Evolutionary conservation across 192 early-diverging fungal species (phyloP).

Genomic region (Chytriomyces sp.): DNA sequence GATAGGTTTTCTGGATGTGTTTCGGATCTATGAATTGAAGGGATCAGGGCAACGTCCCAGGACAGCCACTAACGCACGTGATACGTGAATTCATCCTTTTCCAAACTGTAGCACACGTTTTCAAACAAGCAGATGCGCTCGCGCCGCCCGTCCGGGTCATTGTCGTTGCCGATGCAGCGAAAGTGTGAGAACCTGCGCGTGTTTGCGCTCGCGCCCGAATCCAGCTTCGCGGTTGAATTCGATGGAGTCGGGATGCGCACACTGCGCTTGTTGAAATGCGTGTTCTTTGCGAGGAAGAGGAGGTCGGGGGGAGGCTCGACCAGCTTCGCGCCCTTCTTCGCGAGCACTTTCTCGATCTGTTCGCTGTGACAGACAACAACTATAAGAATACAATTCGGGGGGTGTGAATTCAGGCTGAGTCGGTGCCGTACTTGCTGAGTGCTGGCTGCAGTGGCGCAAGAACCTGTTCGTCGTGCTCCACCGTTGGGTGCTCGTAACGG

Average conservation of each 20-base stretch:
- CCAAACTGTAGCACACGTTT: slow-evolving; percentile 36
- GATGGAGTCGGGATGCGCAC: slow-evolving; percentile 6
- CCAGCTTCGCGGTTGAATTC: background rate
- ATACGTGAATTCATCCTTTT: slow-evolving; percentile 8
- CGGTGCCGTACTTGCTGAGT: no score
- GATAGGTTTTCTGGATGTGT: slow-evolving; percentile 16
- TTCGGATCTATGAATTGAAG: background rate
- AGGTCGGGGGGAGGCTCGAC: background rate
- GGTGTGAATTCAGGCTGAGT: no score
- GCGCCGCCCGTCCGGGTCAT: slow-evolving; percentile 2
- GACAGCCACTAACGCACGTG: background rate
- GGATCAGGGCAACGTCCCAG: background rate
- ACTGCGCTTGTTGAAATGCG: slow-evolving; percentile 3
- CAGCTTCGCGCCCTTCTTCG: no score
- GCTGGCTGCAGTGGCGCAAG: no score
- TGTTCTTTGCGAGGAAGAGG: slow-evolving; percentile 13
- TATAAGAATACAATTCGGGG: no score
- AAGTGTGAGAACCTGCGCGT: slow-evolving; percentile 22
- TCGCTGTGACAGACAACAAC: no score
- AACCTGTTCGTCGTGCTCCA: no score
- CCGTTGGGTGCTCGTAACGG: no score
- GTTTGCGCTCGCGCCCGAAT: background rate
- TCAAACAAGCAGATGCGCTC: slow-evolving; percentile 35
- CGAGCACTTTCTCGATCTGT: no score
- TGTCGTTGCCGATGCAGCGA: slow-evolving; percentile 29